Conservation (phyloP, 345 rosid species). For the Hibiscus tridactylites region DNA sequence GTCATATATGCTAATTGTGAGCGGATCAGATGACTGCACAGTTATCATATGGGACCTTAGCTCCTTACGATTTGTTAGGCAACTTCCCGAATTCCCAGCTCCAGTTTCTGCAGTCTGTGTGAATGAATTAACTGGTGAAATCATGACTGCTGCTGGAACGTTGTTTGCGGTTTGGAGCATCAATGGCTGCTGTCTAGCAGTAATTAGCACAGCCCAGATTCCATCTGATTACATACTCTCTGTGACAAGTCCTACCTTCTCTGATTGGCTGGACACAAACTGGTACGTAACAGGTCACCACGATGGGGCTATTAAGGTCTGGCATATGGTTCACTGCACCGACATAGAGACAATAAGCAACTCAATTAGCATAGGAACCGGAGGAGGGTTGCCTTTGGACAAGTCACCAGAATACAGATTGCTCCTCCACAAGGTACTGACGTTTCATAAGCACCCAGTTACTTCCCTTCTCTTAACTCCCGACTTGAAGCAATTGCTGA, state of each 20-base stretch:
- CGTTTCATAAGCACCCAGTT: constrained; percentile 81
- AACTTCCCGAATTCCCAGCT: constrained; percentile 79
- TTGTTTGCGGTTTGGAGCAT: constrained; percentile 94
- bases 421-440: constrained; percentile 73
- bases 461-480: constrained; percentile 75
- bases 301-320: constrained; percentile 92
- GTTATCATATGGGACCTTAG: constrained; percentile 97
- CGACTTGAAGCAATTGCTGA: constrained; percentile 87
- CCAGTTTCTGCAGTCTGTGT: constrained; percentile 85
- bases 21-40: constrained; percentile 92
- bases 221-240: constrained; percentile 95
- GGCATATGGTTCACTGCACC: constrained; percentile 85
- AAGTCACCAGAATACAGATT: constrained; percentile 71
- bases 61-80: constrained; percentile 71
- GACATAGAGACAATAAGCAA: constrained; percentile 45
- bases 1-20: constrained; percentile 88
- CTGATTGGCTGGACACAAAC: constrained; percentile 89
- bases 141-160: constrained; percentile 91
- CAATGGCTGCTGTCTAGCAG: constrained; percentile 95
- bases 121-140: constrained; percentile 90
- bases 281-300: constrained; percentile 99
- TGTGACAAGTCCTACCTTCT: constrained; percentile 66
- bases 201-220: constrained; percentile 77
- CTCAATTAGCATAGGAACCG: constrained; percentile 31
- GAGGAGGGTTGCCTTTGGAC: constrained; percentile 48